Base-by-base conservation (phyloP, 805 yeast species). In the Ascoidea rubescens region DNA sequence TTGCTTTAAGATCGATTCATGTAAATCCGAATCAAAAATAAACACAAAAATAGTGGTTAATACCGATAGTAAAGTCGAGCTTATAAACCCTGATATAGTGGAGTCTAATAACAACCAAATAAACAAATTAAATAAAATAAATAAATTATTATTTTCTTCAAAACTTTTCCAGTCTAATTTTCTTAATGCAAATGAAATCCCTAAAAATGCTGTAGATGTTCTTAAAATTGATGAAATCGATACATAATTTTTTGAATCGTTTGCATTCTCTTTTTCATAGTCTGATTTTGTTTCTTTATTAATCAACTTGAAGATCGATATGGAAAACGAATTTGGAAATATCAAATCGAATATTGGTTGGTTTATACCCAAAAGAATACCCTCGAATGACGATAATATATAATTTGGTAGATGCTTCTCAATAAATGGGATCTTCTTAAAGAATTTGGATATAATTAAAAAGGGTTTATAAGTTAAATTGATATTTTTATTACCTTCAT, bases 51-150 rank as follows among this genome's bases (percentile, higher is more conserved):
- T 45, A 5, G 66, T 50, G 7, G 53, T 49, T 8, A 50, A 21
- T 21, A 48, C 46, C 1, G 67, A 60, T 5, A 70, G 64, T 14
- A 63, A 51, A 5, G 65, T 50, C 46, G 69, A 58, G 1, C 73
- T 71, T 16, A 75, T 51, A 52, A 79, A 70, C 28, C 83, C 82
- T 12, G 76, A 70, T 6, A 71, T 53, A 2, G 85, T 74, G 1
- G 83, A 80, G 60, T 82, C 88, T 50, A 82, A 71, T 50, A 80
- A 66, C 51, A 78, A 60, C 89, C 91, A 84, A 37, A 84, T 67
- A 5, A 84, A 76, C 0, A 84, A 76, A 64, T 81, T 82, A 52
- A 82, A 67, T 28, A 79, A 64, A 10, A 79, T 69, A 84, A 87
- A 83, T 4, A 81, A 71, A 47, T 77, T 66, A 4, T 84, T 73